Percentiles rank a stretch among this genome's conserved stretches.
Evolutionary conservation across 345 rosid species (phyloP).

Genomic region (Dipteronia dyeriana): DNA sequence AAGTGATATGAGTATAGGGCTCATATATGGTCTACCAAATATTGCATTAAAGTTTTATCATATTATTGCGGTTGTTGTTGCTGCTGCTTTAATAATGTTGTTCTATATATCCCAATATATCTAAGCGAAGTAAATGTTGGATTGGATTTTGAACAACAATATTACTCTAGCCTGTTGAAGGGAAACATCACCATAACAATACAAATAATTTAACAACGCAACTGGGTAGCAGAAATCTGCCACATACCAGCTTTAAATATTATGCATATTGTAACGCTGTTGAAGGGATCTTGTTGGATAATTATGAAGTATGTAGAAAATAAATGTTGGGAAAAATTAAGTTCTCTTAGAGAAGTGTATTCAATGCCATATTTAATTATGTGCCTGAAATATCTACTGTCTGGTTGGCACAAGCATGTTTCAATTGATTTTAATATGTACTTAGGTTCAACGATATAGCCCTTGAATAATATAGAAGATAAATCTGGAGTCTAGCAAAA

Average conservation of each 20-base stretch:
- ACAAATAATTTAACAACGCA: not conserved
- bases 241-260: not conserved
- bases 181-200: not conserved
- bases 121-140: not conserved
- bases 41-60: not conserved
- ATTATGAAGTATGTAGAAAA: not conserved
- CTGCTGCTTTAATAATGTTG: too few species aligned
- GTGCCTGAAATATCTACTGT: too few species aligned
- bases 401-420: too few species aligned
- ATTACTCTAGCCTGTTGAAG: not conserved
- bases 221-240: slow-evolving; percentile 2
- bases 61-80: not conserved
- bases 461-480: too few species aligned
- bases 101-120: too few species aligned
- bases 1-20: too few species aligned
- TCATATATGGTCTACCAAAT: too few species aligned
- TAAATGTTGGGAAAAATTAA: not conserved
- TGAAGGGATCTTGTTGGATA: not conserved
- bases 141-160: too few species aligned
- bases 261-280: not conserved
- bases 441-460: too few species aligned
- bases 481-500: too few species aligned
- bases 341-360: not conserved
- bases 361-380: slow-evolving; percentile 5
- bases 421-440: too few species aligned